phyloP scores from a whole-genome alignment of 805 yeast genomes.

The Dipodascopsis uninucleata region DNA sequence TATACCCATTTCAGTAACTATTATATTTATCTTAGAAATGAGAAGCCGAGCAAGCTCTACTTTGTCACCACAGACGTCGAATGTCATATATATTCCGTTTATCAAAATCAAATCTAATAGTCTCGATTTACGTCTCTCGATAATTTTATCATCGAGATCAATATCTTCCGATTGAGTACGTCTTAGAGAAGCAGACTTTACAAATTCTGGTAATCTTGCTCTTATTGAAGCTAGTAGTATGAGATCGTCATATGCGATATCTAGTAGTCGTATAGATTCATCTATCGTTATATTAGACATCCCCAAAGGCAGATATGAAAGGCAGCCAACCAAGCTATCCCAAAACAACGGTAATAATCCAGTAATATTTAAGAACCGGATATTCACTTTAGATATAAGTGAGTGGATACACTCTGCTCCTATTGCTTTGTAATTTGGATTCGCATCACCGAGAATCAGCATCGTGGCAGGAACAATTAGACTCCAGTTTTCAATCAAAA shows the following conservation, averaged over 20 bases:
- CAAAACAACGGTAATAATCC: conserved; percentile 22
- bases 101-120: conserved; percentile 6
- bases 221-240: conserved; percentile 8
- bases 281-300: conserved; percentile 12
- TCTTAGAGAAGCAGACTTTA: neutral
- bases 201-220: conserved; percentile 14
- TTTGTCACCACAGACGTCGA: conserved; percentile 16
- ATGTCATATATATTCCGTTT: conserved; percentile 14
- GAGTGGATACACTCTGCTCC: conserved; percentile 8
- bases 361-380: conserved; percentile 17
- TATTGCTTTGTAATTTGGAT: conserved; percentile 12
- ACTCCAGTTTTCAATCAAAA: conserved; percentile 14
- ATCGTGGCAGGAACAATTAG: conserved; percentile 19
- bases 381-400: conserved; percentile 2
- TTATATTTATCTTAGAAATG: conserved; percentile 4
- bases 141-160: neutral
- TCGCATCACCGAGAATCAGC: conserved; percentile 12
- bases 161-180: neutral
- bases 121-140: conserved; percentile 2
- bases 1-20: conserved; percentile 11
- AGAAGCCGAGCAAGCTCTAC: conserved; percentile 17
- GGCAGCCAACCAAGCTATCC: conserved; percentile 19
- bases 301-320: conserved; percentile 22
- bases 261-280: conserved; percentile 10
- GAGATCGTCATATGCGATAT: conserved; percentile 8